Evolutionary conservation across 2,329 filamentous ascomycete species (phyloP), one percentile per base, ranked within the genome.

Genomic region (Fusarium metavorans): DNA sequence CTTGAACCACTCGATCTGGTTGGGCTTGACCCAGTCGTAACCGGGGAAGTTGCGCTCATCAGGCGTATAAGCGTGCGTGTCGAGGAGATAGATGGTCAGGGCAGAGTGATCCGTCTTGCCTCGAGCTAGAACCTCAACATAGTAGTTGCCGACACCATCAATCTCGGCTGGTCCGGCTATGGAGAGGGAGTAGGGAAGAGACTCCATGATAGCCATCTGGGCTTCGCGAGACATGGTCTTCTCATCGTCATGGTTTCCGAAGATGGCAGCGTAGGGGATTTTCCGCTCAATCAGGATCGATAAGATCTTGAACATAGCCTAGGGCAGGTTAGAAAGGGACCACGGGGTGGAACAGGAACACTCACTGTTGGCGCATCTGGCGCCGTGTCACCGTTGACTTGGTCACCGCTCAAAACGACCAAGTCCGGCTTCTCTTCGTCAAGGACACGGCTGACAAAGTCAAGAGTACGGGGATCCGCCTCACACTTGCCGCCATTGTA

Each of bases 231-330:
- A 90, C 74, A 98, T 88, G 54, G 94, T 91, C 37, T 92, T 92
- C 86, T 98, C 96, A 79, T 98, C 96, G 80, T 99, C 97, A 82
- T 99, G 97, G 82, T 99, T 99, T 66, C 97, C 97, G 80, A 98
- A 98, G 69, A 99, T 98, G 70, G 93, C 92, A 18, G 95, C 94
- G 79, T 97, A 98, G 0, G 97, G 97, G 41, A 98, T 95, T 78
- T 95, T 94, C 81, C 94, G 94, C 81, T 95, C 91, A 72, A 95
- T 93, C 60, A 99, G 90, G 14, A 97, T 88, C 57, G 94, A 92
- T 7, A 94, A 93, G 78, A 95, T 95, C 84, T 99, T 99, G 87
- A 97, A 98, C 68, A 99, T 93, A 41, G 96, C 94, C 91, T 93
- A 64, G 7, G 23, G 18, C 2, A 34, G 6, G 30, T 76, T 82